phyloP scores from a whole-genome alignment of 768 basidiomycete species.

The Boletus vinaceobasis region DNA sequence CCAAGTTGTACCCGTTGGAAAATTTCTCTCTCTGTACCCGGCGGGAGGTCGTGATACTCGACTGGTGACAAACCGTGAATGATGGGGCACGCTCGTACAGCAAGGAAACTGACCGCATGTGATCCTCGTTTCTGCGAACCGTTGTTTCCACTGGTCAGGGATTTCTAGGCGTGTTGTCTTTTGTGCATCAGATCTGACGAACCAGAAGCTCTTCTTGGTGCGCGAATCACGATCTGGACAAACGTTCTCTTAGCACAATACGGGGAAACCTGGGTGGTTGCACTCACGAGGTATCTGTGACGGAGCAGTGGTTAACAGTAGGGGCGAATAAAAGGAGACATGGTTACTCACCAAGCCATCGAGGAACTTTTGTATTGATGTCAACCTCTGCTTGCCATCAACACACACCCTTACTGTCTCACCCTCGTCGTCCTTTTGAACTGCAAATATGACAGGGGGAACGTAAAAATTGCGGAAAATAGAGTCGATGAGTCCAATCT shows the following conservation, averaged over 20 bases:
- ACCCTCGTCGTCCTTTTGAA: constrained; percentile 39
- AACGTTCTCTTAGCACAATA: constrained; percentile 12
- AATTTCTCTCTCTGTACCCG: constrained; percentile 68
- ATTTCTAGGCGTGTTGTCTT: constrained; percentile 47
- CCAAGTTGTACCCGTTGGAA: constrained; percentile 83
- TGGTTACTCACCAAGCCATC: constrained; percentile 41
- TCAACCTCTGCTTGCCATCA: constrained; percentile 54
- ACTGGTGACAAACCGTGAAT: constrained; percentile 38
- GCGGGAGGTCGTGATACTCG: constrained; percentile 58
- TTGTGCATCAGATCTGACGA: constrained; percentile 46
- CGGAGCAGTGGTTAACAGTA: constrained; percentile 6
- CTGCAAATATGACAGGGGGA: constrained; percentile 49
- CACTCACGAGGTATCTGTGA: constrained; percentile 54
- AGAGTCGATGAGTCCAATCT: constrained; percentile 51
- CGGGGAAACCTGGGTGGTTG: background rate
- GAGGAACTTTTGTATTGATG: constrained; percentile 43
- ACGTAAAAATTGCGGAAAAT: constrained; percentile 53
- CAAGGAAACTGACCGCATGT: constrained; percentile 54
- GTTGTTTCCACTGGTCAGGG: constrained; percentile 47
- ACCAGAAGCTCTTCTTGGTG: constrained; percentile 65
- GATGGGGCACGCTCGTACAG: background rate
- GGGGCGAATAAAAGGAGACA: background rate
- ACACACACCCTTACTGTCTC: constrained; percentile 43
- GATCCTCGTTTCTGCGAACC: constrained; percentile 55
- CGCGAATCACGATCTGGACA: constrained; percentile 50